Percentiles rank a stretch among this genome's conserved stretches.
Evolutionary conservation across 2,329 filamentous ascomycete genomes (phyloP).

Genomic region (Colletotrichum phormii): DNA sequence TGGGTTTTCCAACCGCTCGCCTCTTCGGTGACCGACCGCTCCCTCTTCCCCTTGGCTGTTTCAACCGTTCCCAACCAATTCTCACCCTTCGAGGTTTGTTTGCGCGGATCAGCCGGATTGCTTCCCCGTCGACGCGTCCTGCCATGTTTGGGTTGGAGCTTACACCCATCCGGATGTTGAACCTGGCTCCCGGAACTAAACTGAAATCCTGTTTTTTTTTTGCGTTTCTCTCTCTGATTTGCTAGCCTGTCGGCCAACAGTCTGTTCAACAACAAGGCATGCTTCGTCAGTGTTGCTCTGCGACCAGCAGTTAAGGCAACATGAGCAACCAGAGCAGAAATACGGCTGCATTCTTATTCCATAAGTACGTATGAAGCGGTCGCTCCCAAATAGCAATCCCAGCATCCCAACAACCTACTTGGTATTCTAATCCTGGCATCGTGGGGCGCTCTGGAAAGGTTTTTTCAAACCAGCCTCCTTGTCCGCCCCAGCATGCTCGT

Average conservation of each 20-base stretch:
- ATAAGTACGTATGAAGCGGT: too few relatives aligned
- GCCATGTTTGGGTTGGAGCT: neutral
- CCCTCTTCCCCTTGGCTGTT: neutral
- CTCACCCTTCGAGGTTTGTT: neutral
- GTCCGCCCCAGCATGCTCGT: conserved; percentile 23
- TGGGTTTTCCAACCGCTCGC: conserved; percentile 6
- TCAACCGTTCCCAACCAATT: neutral
- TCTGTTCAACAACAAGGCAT: neutral
- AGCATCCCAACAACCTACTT: neutral
- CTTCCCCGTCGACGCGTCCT: conserved; percentile 4
- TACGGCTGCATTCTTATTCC: neutral
- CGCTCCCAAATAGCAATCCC: too few relatives aligned
- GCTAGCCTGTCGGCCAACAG: neutral
- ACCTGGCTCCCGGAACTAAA: neutral
- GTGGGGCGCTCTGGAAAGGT: neutral
- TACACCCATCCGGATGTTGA: neutral
- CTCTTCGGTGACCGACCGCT: conserved; percentile 3
- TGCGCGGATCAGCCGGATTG: neutral
- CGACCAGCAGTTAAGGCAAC: neutral
- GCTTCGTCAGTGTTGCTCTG: neutral
- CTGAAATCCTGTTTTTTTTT: neutral
- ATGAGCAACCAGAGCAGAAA: neutral
- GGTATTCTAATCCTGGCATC: neutral
- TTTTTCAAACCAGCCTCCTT: neutral
- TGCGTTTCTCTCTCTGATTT: neutral